Base-by-base conservation (phyloP, 495 filamentous ascomycete species). In the Sordaria brevicollis region DNA sequence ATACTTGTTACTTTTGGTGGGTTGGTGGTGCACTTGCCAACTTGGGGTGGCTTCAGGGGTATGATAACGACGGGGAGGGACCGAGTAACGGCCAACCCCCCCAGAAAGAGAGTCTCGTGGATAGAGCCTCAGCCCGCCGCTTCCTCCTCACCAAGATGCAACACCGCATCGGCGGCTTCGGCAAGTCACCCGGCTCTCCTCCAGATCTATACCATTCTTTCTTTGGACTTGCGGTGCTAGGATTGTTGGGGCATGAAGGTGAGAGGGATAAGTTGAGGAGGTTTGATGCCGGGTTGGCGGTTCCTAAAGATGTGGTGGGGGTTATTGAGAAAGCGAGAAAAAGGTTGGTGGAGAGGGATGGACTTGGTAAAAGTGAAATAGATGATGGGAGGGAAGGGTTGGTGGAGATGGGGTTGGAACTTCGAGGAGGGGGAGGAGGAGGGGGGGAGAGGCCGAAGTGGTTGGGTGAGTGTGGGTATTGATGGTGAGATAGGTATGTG, bases 1-100 rank as follows among this genome's bases (percentile, higher is more conserved):
- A 99, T 80, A 98, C 94, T 2, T 99, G 95, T 79, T 98, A 99
- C 79, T 88, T 86, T 6, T 99, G 93, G 83, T 99, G 95, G 95
- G 91, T 91, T 2, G 84, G 84, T 34, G 93, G 86, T 11, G 87
- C 92, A 6, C 79, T 98, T 7, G 81, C 82, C 65, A 89, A 93
- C 72, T 84, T 98, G 17, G 85, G 88, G 29, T 82, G 87, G 67
- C n/a, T n/a, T n/a, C n/a, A n/a, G n/a, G n/a, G n/a, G n/a, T n/a
- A n/a, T n/a, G n/a, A n/a, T n/a, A n/a, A n/a, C n/a, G n/a, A n/a
- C n/a, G n/a, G n/a, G n/a, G n/a, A n/a, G n/a, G n/a, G n/a, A n/a
- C n/a, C n/a, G n/a, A n/a, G n/a, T n/a, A n/a, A n/a, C n/a, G n/a
- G n/a, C n/a, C n/a, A n/a, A n/a, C n/a, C n/a, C n/a, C n/a, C n/a